A percentile compares a stretch with the other conserved stretches of the same genome.
phyloP scores from a whole-genome alignment of 495 filamentous ascomycete genomes.

The Xanthoparmelia taractica region DNA sequence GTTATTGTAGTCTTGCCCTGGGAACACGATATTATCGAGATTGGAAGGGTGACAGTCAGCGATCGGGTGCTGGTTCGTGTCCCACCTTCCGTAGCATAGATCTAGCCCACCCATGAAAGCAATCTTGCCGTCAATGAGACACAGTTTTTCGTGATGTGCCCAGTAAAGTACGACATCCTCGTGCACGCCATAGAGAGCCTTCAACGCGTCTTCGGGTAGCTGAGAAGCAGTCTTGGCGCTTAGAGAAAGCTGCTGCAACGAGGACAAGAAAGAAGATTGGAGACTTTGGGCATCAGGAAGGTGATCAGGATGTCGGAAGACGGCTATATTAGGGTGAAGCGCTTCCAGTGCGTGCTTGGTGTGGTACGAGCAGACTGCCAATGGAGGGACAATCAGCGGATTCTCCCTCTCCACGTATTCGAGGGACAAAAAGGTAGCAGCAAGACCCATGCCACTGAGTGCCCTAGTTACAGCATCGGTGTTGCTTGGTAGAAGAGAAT shows the following conservation, averaged over 20 bases:
- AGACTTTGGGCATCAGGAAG: conserved; percentile 59
- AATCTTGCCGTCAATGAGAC: conserved; percentile 65
- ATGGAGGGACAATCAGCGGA: conserved; percentile 37
- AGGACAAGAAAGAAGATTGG: conserved; percentile 41
- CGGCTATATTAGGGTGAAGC: conserved; percentile 77
- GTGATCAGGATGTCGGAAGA: conserved; percentile 92
- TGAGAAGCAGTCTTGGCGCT: conserved; percentile 46
- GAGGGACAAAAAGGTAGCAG: conserved; percentile 38
- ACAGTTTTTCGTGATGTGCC: conserved; percentile 95
- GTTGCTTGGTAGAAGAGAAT: conserved; percentile 34
- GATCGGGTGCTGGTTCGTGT: conserved; percentile 65
- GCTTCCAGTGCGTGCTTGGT: conserved; percentile 76
- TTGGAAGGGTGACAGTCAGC: conserved; percentile 78
- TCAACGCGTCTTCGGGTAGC: conserved; percentile 58
- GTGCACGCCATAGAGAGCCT: conserved; percentile 70
- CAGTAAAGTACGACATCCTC: conserved; percentile 83
- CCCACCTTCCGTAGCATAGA: conserved; percentile 59
- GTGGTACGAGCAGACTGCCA: conserved; percentile 70
- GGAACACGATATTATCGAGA: conserved; percentile 67
- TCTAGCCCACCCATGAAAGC: conserved; percentile 81
- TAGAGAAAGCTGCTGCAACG: conserved; percentile 46
- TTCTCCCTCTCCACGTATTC: conserved; percentile 37
- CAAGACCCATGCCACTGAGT: conserved; percentile 32
- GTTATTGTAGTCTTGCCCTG: conserved; percentile 94
- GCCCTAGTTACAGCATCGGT: conserved; percentile 32